Evolutionary conservation across 169 alveolate species (phyloP), one percentile per base, ranked within the genome.

Genomic region (Plasmodium inui): DNA sequence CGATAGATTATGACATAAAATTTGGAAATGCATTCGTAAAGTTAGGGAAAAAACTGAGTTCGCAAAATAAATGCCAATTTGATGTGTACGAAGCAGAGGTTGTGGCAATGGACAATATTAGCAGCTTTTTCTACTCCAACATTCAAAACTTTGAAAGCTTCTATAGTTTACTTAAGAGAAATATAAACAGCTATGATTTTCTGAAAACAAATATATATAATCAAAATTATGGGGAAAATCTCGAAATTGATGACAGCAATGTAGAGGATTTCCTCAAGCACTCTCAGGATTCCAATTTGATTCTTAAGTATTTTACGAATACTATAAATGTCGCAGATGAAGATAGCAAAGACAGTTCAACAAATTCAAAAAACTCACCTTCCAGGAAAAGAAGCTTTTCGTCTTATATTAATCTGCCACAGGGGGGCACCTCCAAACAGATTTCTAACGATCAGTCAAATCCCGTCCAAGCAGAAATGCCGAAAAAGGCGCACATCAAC

Each of bases 1-100:
- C 53, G 10, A 30, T 86, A 86, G 81, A 86, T 70, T 86, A 76
- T 86, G 93, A 86, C 81, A 76, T 86, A 76, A 86, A 86, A 76
- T 86, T 86, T 44, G 93, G 93, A 50, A 86, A 86, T 76, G 85
- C 44, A 41, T 86, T 76, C 30, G 67, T 86, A 50, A 86, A 76
- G 67, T 86, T 86, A 86, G 80, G 61, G 76, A 86, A 86, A 57
- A 86, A 86, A 73, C 44, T 86, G 46, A 86, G 93, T 76, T 86
- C 85, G n/a, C 93, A 86, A 86, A 86, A 86, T 28, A 86, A 86
- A 78, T 86, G 93, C 61, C 93, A 86, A 86, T 86, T 86, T 73
- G 93, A 86, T 74, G 85, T 86, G 80, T 86, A 86, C 61, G 93
- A 86, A 86, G 93, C 88, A 3, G 93, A 86, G 80, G 67, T 86